Evolutionary conservation across 768 basidiomycete genomes (phyloP).

Genomic region (Cystofilobasidium capitatum): DNA sequence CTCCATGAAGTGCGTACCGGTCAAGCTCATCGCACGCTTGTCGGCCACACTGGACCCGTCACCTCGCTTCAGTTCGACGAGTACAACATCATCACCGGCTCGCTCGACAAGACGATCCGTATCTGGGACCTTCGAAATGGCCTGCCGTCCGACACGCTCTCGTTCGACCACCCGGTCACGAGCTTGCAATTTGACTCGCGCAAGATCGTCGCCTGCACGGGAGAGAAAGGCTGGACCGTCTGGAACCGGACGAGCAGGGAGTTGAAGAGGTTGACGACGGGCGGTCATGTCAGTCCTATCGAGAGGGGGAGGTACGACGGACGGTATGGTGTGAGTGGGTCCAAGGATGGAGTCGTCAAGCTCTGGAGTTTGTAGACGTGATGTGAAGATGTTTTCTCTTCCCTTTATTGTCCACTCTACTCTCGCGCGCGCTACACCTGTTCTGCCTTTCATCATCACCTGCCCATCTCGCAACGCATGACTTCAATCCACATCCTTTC

Average conservation of each 20-base stretch:
- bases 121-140: conserved; percentile 96
- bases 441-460: too few species aligned
- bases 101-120: conserved; percentile 87
- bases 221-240: conserved; percentile 89
- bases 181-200: conserved; percentile 87
- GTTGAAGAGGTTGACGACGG: conserved; percentile 69
- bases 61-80: conserved; percentile 95
- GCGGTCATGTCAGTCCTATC: conserved; percentile 86
- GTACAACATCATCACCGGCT: conserved; percentile 81
- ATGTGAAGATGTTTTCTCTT: too few species aligned
- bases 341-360: conserved; percentile 73
- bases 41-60: conserved; percentile 86
- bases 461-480: too few species aligned
- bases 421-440: too few species aligned
- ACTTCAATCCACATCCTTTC: too few species aligned
- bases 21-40: conserved; percentile 82
- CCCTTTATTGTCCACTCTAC: too few species aligned
- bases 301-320: conserved; percentile 92
- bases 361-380: conserved; percentile 76
- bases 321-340: conserved; percentile 82
- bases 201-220: conserved; percentile 82
- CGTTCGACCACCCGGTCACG: conserved; percentile 83
- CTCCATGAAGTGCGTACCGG: conserved; percentile 79
- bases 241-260: conserved; percentile 93
- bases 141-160: conserved; percentile 72